Base-by-base conservation (phyloP, 1,284 basidiomycete species). In the Pyrrhoderma lamaoense region DNA sequence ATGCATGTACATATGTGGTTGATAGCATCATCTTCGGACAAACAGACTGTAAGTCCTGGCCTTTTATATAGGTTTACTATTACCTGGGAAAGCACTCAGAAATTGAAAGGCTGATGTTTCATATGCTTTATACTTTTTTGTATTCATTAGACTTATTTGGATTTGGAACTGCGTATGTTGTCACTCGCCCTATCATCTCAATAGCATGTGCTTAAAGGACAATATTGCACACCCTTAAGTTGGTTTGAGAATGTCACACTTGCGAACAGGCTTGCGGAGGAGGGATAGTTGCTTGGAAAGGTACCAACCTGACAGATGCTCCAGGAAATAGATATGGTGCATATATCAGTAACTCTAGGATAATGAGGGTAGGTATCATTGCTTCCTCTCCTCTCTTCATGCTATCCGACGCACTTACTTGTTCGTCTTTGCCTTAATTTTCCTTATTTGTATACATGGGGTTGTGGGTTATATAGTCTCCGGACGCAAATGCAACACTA, bases 211-310 rank as follows among this genome's bases (percentile, higher is more conserved):
- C n/a, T n/a, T n/a, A n/a, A n/a, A n/a, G n/a, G n/a, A n/a, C n/a
- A n/a, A n/a, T n/a, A n/a, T n/a, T n/a, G n/a, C n/a, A n/a, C n/a
- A 35, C 18, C 16, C 34, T 45, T 23, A 37, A 82, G 80, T 1
- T 82, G 75, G 76, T 83, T 84, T 55, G 74, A 82, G 57, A 74
- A 74, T 23, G 65, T 75, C 9, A 74, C 73, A 7, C 67, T 84
- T 3, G 80, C 80, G 1, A 82, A 78, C 47, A 71, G 81, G 81
- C 69, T 0, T 80, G 78, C 53, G 80, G 80, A 0, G 82, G 82
- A 3, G 80, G 77, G 2, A 71, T 82, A 9, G 71, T 71, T 16
- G 80, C 80, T 0, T 84, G 80, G 80, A 73, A 72, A 51, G 80
- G 80, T 1, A 74, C 72, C 1, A 76, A 77, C 56, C 62, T 71